These are phyloP conservation scores for Pseudevernia furfuracea DNA, from an alignment of 495 filamentous ascomycete genomes.

Conservation along the genomic window DNA sequence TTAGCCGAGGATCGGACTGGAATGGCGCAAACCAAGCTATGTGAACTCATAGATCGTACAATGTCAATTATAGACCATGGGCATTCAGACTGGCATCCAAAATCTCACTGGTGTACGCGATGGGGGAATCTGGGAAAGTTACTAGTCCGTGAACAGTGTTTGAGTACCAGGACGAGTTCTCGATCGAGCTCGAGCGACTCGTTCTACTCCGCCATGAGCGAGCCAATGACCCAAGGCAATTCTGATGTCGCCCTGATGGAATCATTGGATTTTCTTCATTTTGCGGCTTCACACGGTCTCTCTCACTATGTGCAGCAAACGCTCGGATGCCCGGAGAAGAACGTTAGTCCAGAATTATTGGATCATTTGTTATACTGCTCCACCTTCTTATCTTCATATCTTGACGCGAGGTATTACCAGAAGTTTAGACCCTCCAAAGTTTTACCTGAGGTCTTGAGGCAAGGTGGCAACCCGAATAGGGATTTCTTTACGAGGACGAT, in stretches of 20 bases:
- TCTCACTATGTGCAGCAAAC: background rate
- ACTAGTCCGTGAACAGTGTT: background rate
- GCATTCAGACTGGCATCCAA: background rate
- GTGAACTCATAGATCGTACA: background rate
- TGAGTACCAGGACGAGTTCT: background rate
- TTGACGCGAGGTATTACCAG: too few species aligned
- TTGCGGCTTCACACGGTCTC: background rate
- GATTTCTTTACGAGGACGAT: background rate
- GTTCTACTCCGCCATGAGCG: background rate
- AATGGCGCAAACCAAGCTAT: background rate
- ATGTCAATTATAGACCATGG: background rate
- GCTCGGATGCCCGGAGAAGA: background rate
- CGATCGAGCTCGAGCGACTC: background rate
- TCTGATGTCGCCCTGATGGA: background rate
- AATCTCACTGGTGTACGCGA: slow-evolving; percentile 1
- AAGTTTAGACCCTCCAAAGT: background rate
- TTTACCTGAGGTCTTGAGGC: background rate
- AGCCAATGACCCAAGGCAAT: background rate
- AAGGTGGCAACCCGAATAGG: background rate
- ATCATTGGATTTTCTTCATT: background rate
- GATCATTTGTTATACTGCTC: background rate
- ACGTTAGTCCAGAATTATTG: background rate
- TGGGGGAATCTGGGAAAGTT: background rate
- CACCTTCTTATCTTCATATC: too few species aligned
- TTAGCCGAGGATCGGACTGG: background rate